These are phyloP conservation scores for Waltiozyma sp. DNA, from an alignment of 1,139 yeast genomes.

Conservation along the genomic window DNA sequence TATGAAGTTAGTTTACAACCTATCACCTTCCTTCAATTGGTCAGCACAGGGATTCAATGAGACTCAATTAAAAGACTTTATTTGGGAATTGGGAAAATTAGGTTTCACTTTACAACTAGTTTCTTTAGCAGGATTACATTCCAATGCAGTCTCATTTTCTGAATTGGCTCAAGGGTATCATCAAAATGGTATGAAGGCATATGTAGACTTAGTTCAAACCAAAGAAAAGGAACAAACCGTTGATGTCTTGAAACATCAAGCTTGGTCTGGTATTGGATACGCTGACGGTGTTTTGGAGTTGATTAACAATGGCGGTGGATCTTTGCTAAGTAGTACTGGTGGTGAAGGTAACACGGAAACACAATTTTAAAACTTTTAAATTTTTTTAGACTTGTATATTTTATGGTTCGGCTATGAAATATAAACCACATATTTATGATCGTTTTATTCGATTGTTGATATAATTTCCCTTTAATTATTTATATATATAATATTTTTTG, in stretches of 20 bases:
- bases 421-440: no score
- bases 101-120: constrained; percentile 45
- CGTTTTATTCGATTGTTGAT: no score
- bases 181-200: constrained; percentile 44
- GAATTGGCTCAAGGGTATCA: constrained; percentile 36
- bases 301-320: constrained; percentile 32
- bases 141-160: constrained; percentile 39
- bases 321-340: constrained; percentile 34
- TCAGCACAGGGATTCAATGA: constrained; percentile 40
- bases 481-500: no score
- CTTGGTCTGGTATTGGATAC: constrained; percentile 50
- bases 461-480: no score
- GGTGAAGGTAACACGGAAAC: constrained; percentile 19
- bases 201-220: constrained; percentile 39
- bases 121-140: constrained; percentile 45
- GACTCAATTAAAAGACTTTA: constrained; percentile 34
- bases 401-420: no score
- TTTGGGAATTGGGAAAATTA: constrained; percentile 41
- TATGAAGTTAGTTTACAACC: constrained; percentile 45
- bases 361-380: background rate
- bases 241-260: constrained; percentile 47
- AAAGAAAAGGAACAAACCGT: constrained; percentile 34
- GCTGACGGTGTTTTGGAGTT: constrained; percentile 34
- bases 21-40: constrained; percentile 53
- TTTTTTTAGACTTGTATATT: no score